Conservation (phyloP, 2,329 filamentous ascomycete genomes). For the Apiospora hydei region DNA sequence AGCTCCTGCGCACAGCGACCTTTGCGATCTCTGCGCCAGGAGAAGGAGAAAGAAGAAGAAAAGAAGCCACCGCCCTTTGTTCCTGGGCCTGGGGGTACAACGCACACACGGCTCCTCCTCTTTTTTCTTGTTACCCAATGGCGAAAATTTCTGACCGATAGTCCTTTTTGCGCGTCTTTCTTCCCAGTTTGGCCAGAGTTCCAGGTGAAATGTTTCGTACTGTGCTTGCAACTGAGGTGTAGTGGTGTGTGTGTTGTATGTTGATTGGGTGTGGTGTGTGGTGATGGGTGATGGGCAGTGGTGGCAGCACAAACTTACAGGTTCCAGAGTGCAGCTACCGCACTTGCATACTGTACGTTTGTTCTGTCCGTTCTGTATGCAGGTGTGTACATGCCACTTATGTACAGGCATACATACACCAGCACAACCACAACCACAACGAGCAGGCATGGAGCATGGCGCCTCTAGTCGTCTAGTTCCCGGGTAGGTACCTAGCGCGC, state of each 20-base stretch:
- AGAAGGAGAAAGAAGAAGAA: background rate
- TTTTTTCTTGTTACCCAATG: background rate
- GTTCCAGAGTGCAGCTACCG: background rate
- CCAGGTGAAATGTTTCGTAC: background rate
- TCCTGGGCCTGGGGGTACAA: background rate
- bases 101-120: conserved; percentile 13
- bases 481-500: background rate
- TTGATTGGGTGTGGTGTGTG: conserved; percentile 4
- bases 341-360: conserved; percentile 3
- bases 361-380: background rate
- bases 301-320: background rate
- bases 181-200: background rate
- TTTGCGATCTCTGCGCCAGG: background rate
- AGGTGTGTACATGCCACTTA: background rate
- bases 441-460: background rate
- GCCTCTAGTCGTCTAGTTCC: background rate
- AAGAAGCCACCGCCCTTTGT: conserved; percentile 11
- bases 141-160: conserved; percentile 19
- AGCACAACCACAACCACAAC: background rate
- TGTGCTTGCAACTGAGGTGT: background rate
- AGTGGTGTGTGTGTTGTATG: conserved; percentile 6
- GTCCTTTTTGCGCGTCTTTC: background rate
- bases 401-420: background rate
- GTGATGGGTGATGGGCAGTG: background rate
- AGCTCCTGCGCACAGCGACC: conserved; percentile 12